Evolutionary conservation across 208 protist species (phyloP).

Genomic region (Trypanosoma cruzi): DNA sequence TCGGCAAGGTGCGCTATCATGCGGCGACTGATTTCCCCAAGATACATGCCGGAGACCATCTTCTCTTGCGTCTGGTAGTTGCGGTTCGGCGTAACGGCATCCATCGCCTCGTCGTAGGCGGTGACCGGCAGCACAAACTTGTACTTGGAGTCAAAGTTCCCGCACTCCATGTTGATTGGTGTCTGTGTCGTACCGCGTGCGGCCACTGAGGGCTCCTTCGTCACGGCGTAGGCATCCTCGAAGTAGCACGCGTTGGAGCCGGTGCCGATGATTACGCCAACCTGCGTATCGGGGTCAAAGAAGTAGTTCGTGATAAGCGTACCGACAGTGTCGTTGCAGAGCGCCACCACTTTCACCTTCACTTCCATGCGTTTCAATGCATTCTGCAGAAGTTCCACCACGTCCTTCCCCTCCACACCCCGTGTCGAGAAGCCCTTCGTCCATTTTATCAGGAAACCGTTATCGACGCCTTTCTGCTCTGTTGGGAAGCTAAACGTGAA

Average conservation of each 20-base stretch:
- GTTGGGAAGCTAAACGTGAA: slow-evolving; percentile 95
- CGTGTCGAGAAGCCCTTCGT: slow-evolving; percentile 92
- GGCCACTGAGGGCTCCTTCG: slow-evolving; percentile 64
- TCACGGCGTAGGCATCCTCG: slow-evolving; percentile 72
- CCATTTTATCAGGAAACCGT: slow-evolving; percentile 88
- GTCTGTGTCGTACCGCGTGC: slow-evolving; percentile 47
- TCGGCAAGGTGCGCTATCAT: slow-evolving; percentile 56
- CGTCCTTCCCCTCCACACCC: slow-evolving; percentile 86
- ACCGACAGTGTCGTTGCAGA: slow-evolving; percentile 94
- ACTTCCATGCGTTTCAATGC: slow-evolving; percentile 61
- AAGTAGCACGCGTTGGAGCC: slow-evolving; percentile 93
- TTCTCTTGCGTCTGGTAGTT: slow-evolving; percentile 86
- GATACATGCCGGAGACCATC: slow-evolving; percentile 92
- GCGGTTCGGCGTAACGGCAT: slow-evolving; percentile 61
- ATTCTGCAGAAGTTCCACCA: slow-evolving; percentile 83
- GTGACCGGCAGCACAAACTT: slow-evolving; percentile 74
- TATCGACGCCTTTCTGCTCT: slow-evolving; percentile 77
- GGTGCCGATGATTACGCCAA: slow-evolving; percentile 92
- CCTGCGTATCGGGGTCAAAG: slow-evolving; percentile 54
- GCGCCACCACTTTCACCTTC: slow-evolving; percentile 81
- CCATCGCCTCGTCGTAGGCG: slow-evolving; percentile 72
- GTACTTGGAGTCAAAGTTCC: slow-evolving; percentile 88
- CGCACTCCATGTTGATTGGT: slow-evolving; percentile 93
- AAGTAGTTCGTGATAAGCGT: slow-evolving; percentile 84
- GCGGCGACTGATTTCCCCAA: slow-evolving; percentile 81